These are phyloP conservation scores for Rhizophora apiculata DNA, from an alignment of 345 rosid species.

Conservation along the genomic window DNA sequence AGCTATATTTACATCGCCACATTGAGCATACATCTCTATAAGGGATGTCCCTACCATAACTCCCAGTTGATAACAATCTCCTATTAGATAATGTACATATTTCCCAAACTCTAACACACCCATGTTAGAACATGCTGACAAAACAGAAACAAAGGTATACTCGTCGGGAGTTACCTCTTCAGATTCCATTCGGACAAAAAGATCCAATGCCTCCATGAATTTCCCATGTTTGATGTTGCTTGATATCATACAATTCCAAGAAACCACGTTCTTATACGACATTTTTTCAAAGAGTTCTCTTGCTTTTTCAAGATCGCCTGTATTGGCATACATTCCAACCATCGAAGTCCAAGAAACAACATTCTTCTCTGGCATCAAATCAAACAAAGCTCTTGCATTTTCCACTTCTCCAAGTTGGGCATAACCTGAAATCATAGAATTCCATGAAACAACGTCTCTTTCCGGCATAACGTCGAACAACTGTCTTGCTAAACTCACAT, in stretches of 20 bases:
- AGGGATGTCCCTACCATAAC: constrained; percentile 27
- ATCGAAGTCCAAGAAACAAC: constrained; percentile 46
- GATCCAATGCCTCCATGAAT: constrained; percentile 26
- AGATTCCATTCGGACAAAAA: constrained; percentile 28
- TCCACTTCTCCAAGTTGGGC: constrained; percentile 34
- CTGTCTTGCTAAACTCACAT: constrained; percentile 30
- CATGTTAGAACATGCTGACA: constrained; percentile 39
- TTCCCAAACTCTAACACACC: constrained; percentile 37
- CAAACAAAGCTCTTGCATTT: constrained; percentile 34
- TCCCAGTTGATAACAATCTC: constrained; percentile 4
- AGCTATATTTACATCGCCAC: constrained; percentile 29
- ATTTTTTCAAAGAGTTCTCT: constrained; percentile 19
- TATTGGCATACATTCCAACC: constrained; percentile 31
- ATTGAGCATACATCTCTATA: constrained; percentile 35
- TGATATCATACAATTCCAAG: constrained; percentile 40
- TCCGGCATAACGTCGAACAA: constrained; percentile 40
- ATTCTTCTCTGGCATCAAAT: constrained; percentile 27
- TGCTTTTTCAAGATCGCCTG: constrained; percentile 21
- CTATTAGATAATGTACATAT: constrained; percentile 14
- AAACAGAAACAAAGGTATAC: constrained; percentile 29
- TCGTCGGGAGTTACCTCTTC: constrained; percentile 29
- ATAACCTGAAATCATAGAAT: constrained; percentile 36
- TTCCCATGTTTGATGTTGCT: constrained; percentile 19
- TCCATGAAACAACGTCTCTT: constrained; percentile 41
- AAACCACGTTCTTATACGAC: constrained; percentile 34